Evolutionary conservation across 192 early-diverging fungal species (phyloP), one percentile per base, ranked within the genome.

Genomic region (Podila horticola): DNA sequence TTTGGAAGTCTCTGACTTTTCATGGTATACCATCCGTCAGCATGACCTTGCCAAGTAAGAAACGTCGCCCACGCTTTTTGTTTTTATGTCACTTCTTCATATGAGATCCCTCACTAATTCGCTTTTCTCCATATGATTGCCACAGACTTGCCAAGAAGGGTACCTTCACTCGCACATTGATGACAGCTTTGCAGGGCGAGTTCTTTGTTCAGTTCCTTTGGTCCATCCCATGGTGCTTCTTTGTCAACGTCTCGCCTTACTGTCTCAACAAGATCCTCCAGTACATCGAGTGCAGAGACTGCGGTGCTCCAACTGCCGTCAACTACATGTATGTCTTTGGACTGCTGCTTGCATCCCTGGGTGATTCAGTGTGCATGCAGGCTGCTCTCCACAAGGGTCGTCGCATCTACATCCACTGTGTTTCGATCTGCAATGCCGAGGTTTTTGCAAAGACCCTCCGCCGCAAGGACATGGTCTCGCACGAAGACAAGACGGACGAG

Each of bases 381-480:
- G 86, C 88, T 67, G 73, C 85, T 3, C 79, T 92, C 19, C 90
- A 89, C 73, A 88, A 86, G 38, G 92, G 93, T 38, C 86, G 93
- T 11, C 85, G 86, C 24, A 64, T 93, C 10, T 84, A 86, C 62
- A 74, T 93, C 52, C 89, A 88, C 58, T 69, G 82, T 20, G 62
- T 83, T 19, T 52, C 89, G 34, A 84, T 90, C 45, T 70, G 66
- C 22, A 79, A 68, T 45, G 72, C 82, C 4, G 75, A 86, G 62
- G 75, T 91, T 2, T 84, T 88, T 38, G 58, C 66, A 38, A 88
- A 86, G 71, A 75, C 86, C 5, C 76, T 91, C 30, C 74, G 71
- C 26, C 82, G 88, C 58, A 75, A 72, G 19, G 84, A 87, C 22
- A 62, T 82, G 34, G 69, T 85, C 72, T 83, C 84, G 38, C 36